phyloP scores from a whole-genome alignment of 345 rosid species.

The Eucalyptus microcorys region DNA sequence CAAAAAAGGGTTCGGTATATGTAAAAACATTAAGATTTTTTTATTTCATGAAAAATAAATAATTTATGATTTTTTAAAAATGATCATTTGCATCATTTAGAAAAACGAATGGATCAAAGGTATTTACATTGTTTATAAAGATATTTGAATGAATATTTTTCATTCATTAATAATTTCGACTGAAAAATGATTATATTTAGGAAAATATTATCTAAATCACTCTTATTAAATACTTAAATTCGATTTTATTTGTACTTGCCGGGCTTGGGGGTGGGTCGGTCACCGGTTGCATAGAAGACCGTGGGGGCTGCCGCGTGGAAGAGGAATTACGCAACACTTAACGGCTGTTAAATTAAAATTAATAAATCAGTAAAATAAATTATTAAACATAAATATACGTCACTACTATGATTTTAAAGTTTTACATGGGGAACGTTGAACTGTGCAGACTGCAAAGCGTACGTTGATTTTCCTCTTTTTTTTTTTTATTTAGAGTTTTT shows the following conservation, averaged over 20 bases:
- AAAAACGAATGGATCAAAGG: too few species aligned
- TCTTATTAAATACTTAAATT: background rate
- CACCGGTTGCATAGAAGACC: background rate
- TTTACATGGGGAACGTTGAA: background rate
- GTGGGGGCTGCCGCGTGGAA: background rate
- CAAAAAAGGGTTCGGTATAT: background rate
- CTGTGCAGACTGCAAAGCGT: background rate
- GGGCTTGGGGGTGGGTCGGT: background rate
- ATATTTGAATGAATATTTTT: too few species aligned
- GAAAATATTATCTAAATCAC: too few species aligned
- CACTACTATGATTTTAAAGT: background rate
- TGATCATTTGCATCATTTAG: too few species aligned
- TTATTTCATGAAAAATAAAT: too few species aligned
- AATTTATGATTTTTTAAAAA: too few species aligned
- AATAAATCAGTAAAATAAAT: background rate
- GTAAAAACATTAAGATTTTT: rapidly evolving
- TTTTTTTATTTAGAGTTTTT: background rate
- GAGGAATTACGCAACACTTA: background rate
- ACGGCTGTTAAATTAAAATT: background rate
- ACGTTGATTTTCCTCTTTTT: background rate
- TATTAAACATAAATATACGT: background rate
- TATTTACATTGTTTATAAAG: too few species aligned
- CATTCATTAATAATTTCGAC: too few species aligned
- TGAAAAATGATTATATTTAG: too few species aligned
- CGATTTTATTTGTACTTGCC: background rate